phyloP scores from a whole-genome alignment of 805 yeast genomes.

The Ogataea nitratoaversa region DNA sequence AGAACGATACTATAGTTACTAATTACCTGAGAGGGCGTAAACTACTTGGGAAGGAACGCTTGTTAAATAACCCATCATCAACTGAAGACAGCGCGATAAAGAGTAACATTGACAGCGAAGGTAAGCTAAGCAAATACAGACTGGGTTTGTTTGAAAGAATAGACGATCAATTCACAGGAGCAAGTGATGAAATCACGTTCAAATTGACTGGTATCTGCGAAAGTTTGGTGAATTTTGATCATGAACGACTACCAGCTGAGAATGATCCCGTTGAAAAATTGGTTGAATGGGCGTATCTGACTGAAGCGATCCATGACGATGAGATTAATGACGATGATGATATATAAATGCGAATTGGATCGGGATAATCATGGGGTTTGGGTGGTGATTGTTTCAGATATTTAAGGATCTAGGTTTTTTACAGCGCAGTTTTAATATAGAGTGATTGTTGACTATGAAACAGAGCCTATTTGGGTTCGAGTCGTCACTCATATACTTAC shows the following conservation, averaged over 20 bases:
- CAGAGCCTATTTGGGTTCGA: no score
- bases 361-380: no score
- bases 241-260: conserved; percentile 16
- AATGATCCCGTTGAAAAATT: conserved; percentile 18
- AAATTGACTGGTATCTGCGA: conserved; percentile 8
- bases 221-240: conserved; percentile 17
- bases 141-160: conserved; percentile 7
- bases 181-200: conserved; percentile 8
- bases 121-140: not conserved
- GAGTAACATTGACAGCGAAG: not conserved
- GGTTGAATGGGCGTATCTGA: conserved; percentile 17
- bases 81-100: not conserved
- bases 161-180: conserved; percentile 5
- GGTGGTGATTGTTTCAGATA: no score
- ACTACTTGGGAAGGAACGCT: conserved; percentile 14
- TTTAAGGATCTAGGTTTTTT: no score
- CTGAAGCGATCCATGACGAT: conserved; percentile 15
- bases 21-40: conserved; percentile 21
- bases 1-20: not conserved
- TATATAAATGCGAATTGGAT: no score
- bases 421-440: no score
- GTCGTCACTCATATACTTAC: no score
- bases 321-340: conserved; percentile 1
- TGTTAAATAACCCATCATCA: conserved; percentile 3
- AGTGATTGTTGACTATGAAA: no score